These are phyloP conservation scores for Suillus spraguei DNA, from an alignment of 768 basidiomycete genomes.

Conservation along the genomic window DNA sequence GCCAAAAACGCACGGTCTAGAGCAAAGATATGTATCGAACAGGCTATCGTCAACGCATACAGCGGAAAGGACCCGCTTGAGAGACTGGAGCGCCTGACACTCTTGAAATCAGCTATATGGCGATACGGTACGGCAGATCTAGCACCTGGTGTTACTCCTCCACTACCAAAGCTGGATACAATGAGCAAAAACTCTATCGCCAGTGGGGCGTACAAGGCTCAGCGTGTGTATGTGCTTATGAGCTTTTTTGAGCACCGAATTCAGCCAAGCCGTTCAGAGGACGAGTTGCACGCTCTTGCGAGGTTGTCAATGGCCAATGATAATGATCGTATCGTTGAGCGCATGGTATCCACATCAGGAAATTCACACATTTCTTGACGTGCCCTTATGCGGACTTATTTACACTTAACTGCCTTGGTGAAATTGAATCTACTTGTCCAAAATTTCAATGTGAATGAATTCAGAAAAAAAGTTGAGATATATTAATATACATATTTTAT, in stretches of 20 bases:
- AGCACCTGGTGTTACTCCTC: background rate
- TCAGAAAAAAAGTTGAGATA: no score
- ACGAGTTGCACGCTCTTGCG: constrained; percentile 19
- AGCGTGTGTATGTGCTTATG: constrained; percentile 24
- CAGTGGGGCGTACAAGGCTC: constrained; percentile 16
- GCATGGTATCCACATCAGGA: constrained; percentile 28
- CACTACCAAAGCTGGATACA: background rate
- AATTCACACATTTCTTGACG: no score
- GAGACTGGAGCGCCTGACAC: constrained; percentile 19
- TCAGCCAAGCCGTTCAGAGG: constrained; percentile 16
- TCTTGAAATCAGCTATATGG: constrained; percentile 23
- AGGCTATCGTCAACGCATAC: constrained; percentile 18
- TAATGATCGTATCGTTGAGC: constrained; percentile 22
- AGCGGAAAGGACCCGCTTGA: constrained; percentile 13
- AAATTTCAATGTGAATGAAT: no score
- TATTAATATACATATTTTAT: no score
- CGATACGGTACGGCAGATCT: constrained; percentile 14
- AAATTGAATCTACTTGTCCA: no score
- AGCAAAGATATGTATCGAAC: constrained; percentile 22
- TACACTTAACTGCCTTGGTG: no score
- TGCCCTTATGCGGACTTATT: no score
- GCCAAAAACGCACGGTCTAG: constrained; percentile 5
- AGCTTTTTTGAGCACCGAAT: constrained; percentile 26
- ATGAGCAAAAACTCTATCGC: background rate
- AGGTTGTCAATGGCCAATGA: constrained; percentile 26